Evolutionary conservation across 2,329 filamentous ascomycete genomes (phyloP), one percentile per base, ranked within the genome.

Genomic region (Seiridium unicorne): DNA sequence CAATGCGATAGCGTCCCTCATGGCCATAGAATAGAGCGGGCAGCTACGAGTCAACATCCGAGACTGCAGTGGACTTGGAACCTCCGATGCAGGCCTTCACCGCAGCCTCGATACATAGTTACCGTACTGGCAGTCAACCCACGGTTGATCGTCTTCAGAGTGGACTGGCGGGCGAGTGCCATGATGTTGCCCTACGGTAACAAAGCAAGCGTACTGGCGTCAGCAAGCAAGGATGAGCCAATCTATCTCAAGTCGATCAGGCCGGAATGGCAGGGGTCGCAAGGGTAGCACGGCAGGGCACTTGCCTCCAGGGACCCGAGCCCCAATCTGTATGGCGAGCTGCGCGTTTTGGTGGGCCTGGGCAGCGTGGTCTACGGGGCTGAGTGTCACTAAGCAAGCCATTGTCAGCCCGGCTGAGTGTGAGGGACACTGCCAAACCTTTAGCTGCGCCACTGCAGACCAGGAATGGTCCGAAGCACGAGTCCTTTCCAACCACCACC

Each of bases 321-420:
- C 35, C 18, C 42, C 36, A 46, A 31, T 35, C 5, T 57, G 42
- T 35, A 57, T 57, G 44, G 55, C 18, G 44, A 34, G 44, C 55
- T 49, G 46, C 44, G 55, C 55, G 34, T 38, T 49, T 58, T 49
- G n/a, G 46, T 58, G 55, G 55, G 13, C 44, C 55, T 8, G 13
- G 9, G 42, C 55, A 57, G 55, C 51, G 51, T 44, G 44, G 26
- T 47, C 26, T 18, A 44, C 32, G 55, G 55, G 55, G 55, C 55
- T 58, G 55, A 58, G 55, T 58, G 13, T 51, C 55, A 48, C 55
- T 51, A 49, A 36, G 36, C 55, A 51, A 51, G 44, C 55, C 46
- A 36, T 48, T n/a, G 55, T 58, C 55, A 58, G 55, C 55, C 46
- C 13, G 55, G 46, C 55, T 48, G 44, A 31, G 55, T 36, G 31